A percentile compares a stretch with the other conserved stretches of the same genome.
phyloP scores from a whole-genome alignment of 495 filamentous ascomycete species.

The Hypoxylon intermedium region DNA sequence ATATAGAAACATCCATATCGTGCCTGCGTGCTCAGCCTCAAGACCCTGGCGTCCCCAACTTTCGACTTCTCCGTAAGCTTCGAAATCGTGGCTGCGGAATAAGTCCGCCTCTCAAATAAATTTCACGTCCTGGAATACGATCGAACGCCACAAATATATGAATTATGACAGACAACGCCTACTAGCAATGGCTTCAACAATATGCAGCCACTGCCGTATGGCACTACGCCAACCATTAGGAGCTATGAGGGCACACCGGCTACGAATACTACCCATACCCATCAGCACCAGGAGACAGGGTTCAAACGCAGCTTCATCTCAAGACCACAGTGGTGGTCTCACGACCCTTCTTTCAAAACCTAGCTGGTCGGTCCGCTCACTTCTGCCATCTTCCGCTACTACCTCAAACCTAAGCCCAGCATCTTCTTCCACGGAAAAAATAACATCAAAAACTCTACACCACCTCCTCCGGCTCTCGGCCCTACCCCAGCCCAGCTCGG shows the following conservation, averaged over 20 bases:
- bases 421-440: conserved; percentile 47
- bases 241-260: conserved; percentile 18
- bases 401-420: too few species aligned
- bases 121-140: too few species aligned
- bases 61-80: too few species aligned
- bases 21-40: conserved; percentile 38
- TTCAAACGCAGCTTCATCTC: conserved; percentile 11
- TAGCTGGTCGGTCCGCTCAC: conserved; percentile 83
- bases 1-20: too few species aligned
- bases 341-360: conserved; percentile 68
- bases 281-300: conserved; percentile 6
- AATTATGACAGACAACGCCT: neutral
- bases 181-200: conserved; percentile 32
- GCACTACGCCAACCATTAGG: conserved; percentile 24
- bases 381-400: conserved; percentile 65
- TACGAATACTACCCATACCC: conserved; percentile 21
- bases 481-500: conserved; percentile 71
- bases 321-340: conserved; percentile 7
- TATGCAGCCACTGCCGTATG: conserved; percentile 31
- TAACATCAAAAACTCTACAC: conserved; percentile 62
- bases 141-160: too few species aligned
- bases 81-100: too few species aligned
- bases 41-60: neutral
- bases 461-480: conserved; percentile 93
- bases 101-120: too few species aligned